Evolutionary conservation across 164 flowering plant species (phyloP).

Genomic region (Kalanchoe fedtschenkoi): DNA sequence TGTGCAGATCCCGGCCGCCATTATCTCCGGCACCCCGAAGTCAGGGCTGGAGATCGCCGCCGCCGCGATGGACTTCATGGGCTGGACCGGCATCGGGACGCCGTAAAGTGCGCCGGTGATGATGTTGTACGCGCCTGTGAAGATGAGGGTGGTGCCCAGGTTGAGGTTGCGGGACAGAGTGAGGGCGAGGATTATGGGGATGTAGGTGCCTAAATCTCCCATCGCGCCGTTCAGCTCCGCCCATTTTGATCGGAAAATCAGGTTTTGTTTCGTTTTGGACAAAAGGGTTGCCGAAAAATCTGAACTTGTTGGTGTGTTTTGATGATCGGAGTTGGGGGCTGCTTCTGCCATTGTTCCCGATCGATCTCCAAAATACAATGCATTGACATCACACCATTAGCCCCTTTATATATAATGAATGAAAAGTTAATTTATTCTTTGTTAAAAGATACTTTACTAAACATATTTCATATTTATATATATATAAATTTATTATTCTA

Average conservation of each 20-base stretch:
- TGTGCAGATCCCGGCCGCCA: constrained; percentile 82
- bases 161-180: constrained; percentile 57
- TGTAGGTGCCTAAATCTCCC: constrained; percentile 86
- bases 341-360: not conserved
- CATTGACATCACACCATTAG: not conserved
- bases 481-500: no score
- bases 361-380: not conserved
- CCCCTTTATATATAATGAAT: no score
- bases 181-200: constrained; percentile 72
- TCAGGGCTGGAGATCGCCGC: constrained; percentile 48
- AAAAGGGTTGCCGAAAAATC: constrained; percentile 8
- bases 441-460: no score
- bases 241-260: constrained; percentile 52
- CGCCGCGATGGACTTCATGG: constrained; percentile 91
- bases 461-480: no score
- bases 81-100: constrained; percentile 96
- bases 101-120: constrained; percentile 71
- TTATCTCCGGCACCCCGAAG: constrained; percentile 65
- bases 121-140: constrained; percentile 73
- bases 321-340: not conserved
- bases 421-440: no score
- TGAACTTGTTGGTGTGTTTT: not conserved
- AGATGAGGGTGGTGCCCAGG: constrained; percentile 66
- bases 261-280: constrained; percentile 27
- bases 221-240: constrained; percentile 74